A percentile compares a stretch with the other conserved stretches of the same genome.
phyloP scores from a whole-genome alignment of 2,329 filamentous ascomycete species.

The Grosmannia huntii region DNA sequence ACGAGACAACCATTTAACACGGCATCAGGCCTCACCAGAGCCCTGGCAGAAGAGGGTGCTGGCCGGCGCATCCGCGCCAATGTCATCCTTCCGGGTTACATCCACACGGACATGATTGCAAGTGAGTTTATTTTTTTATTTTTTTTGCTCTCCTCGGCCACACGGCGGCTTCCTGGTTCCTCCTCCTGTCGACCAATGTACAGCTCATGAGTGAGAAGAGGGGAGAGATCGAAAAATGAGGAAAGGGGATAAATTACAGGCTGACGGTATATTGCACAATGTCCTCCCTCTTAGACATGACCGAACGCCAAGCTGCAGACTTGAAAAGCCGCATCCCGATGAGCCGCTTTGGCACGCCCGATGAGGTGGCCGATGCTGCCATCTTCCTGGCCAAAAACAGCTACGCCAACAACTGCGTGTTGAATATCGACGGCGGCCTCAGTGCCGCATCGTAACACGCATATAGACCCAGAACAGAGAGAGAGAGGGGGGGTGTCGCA shows the following conservation, averaged over 20 bases:
- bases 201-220: background rate
- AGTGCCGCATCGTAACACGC: slow-evolving; percentile 43
- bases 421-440: slow-evolving; percentile 77
- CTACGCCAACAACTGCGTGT: slow-evolving; percentile 76
- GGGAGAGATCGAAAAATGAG: background rate
- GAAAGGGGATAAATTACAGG: background rate
- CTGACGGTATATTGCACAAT: background rate
- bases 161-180: background rate
- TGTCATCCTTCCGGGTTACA: slow-evolving; percentile 70
- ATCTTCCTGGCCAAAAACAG: slow-evolving; percentile 63
- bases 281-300: background rate
- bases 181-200: slow-evolving; percentile 1
- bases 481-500: too few relatives aligned
- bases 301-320: background rate
- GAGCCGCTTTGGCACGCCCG: slow-evolving; percentile 50
- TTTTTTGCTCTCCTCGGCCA: background rate
- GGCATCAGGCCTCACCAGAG: slow-evolving; percentile 49
- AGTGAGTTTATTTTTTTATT: slow-evolving; percentile 30
- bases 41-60: slow-evolving; percentile 50
- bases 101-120: slow-evolving; percentile 67
- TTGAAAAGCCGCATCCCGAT: slow-evolving; percentile 41
- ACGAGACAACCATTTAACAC: background rate
- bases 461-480: background rate
- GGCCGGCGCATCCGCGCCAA: slow-evolving; percentile 58
- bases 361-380: slow-evolving; percentile 73